Base-by-base conservation (phyloP, 148 eudicot species). In the Nyssa sinensis region DNA sequence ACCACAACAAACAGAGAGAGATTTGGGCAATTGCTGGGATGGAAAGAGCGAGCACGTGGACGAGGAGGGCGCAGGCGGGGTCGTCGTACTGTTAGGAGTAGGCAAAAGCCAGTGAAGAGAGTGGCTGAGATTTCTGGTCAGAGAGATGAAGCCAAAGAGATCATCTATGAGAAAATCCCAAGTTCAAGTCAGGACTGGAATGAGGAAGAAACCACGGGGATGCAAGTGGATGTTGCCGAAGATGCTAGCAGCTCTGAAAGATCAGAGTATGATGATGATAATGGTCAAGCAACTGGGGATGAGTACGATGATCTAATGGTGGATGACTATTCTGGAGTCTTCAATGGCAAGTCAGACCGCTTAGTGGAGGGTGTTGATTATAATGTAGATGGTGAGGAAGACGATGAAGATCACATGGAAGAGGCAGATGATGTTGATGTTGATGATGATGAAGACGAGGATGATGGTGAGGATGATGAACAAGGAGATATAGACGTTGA, bases 11-110 rank as follows among this genome's bases (percentile, higher is more conserved):
- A 66, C 23, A 41, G 61, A 23, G 74, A 75, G 33, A 70, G 73
- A 32, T 65, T 76, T 30, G 79, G 65, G 29, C 77, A 78, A 44
- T 58, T 79, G 21, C 74, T 67, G 3, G 85, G 75, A 16, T 83
- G 86, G 84, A 86, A 80, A 80, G 84, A 84, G 10, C 83, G 85
- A 32, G 33, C 72, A 47, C 84, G 78, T 33, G 84, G 78, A 9
- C 74, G 79, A 65, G 86, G 88, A 64, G 79, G 84, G 13, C 80
- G 77, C 37, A 83, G 76, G 74, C 55, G 78, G 44, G 84, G 83
- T 47, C 77, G 81, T 17, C 81, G 78, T 39, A 67, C 81, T 1
- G 64, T 71, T 28, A 67, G 82, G 66, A 77, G 76, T 55, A 58
- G 83, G 66, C 79, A 67, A 69, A 83, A 83, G 44, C 53, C 81